phyloP scores from a whole-genome alignment of 345 rosid species.

The Bruguiera parviflora region DNA sequence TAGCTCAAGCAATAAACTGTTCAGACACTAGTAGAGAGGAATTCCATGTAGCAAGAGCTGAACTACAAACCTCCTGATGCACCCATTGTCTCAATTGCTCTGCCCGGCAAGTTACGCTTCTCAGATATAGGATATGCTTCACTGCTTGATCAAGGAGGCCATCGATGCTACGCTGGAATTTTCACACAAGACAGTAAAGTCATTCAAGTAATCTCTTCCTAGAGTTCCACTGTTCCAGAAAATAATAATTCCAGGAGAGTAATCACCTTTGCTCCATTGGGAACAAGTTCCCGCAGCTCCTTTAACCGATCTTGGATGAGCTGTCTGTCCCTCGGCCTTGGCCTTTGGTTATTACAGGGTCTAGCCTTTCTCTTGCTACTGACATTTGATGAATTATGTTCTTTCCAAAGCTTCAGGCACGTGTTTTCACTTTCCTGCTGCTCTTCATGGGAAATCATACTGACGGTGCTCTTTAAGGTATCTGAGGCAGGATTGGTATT shows the following conservation, averaged over 20 bases:
- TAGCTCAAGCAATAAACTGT: neutral
- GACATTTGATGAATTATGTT: constrained; percentile 15
- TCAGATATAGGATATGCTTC: constrained; percentile 54
- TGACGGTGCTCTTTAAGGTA: constrained; percentile 25
- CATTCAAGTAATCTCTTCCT: neutral
- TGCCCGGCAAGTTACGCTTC: constrained; percentile 50
- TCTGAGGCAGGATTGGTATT: constrained; percentile 16
- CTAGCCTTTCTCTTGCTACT: constrained; percentile 37
- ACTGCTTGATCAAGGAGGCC: constrained; percentile 54
- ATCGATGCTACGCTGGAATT: constrained; percentile 69
- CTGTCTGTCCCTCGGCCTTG: constrained; percentile 68
- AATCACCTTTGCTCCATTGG: constrained; percentile 54
- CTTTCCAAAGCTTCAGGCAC: constrained; percentile 19
- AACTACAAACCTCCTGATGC: constrained; percentile 41
- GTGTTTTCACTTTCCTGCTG: constrained; percentile 9
- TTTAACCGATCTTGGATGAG: constrained; percentile 66
- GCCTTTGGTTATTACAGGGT: constrained; percentile 43
- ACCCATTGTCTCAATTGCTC: constrained; percentile 46
- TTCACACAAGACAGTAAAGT: constrained; percentile 1
- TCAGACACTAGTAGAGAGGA: neutral
- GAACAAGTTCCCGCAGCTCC: constrained; percentile 65
- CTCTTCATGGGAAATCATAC: constrained; percentile 19
- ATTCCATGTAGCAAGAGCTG: neutral
- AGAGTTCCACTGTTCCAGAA: neutral
- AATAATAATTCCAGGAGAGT: neutral